A percentile compares a stretch with the other conserved stretches of the same genome.
These are phyloP conservation scores for Lumnitzera racemosa DNA, from an alignment of 345 rosid genomes.

Conservation along the genomic window DNA sequence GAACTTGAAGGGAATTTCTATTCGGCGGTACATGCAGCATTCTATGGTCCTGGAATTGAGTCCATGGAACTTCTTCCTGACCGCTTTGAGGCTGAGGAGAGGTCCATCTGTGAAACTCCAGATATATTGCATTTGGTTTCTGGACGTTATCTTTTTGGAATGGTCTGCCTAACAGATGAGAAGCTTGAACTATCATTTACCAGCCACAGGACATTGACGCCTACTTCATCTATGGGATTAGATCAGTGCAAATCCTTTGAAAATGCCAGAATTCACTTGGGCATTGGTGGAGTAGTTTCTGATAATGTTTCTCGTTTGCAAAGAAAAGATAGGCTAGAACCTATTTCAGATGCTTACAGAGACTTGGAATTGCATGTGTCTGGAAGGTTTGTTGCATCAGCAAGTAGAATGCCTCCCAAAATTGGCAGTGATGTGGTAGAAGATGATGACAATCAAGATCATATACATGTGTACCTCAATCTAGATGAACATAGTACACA, in stretches of 20 bases:
- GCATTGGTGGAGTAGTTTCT: conserved; percentile 14
- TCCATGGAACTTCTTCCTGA: conserved; percentile 81
- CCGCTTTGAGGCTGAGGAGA: conserved; percentile 94
- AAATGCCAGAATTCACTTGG: conserved; percentile 17
- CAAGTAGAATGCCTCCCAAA: conserved; percentile 65
- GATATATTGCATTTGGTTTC: conserved; percentile 93
- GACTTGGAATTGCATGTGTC: conserved; percentile 73
- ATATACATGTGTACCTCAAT: conserved; percentile 65
- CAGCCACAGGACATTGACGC: conserved; percentile 31
- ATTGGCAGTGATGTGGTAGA: conserved; percentile 21
- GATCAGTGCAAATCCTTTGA: conserved; percentile 17
- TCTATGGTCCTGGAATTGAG: conserved; percentile 77
- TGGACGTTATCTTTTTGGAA: conserved; percentile 85
- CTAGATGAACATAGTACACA: conserved; percentile 24
- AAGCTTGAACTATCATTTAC: conserved; percentile 42
- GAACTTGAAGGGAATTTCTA: conserved; percentile 78
- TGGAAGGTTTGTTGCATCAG: conserved; percentile 73
- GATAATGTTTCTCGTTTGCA: conserved; percentile 22
- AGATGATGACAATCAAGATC: conserved; percentile 48
- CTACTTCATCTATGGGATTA: conserved; percentile 22
- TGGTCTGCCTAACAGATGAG: conserved; percentile 58
- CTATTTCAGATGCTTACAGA: conserved; percentile 63
- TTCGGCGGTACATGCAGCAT: conserved; percentile 72
- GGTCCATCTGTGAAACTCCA: conserved; percentile 62
- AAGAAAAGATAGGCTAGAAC: conserved; percentile 16